Evolutionary conservation across 1,284 basidiomycete species (phyloP), one percentile per base, ranked within the genome.

Genomic region (Rhodotorula mucilaginosa): DNA sequence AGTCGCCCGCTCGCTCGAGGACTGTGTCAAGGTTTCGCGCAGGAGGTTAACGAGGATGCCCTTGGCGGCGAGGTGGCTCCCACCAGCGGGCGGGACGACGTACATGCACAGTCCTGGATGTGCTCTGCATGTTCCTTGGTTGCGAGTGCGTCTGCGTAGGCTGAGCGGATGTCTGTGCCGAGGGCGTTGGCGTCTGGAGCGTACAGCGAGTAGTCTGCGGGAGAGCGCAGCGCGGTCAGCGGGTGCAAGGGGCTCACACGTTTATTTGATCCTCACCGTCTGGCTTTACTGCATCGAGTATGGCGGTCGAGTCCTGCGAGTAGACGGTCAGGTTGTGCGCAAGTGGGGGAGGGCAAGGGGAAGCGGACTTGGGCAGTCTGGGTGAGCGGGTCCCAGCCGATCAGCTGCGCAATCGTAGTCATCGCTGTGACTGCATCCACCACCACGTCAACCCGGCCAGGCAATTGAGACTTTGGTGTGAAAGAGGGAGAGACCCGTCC

Each of bases 1-100:
- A 92, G 74, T 92, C 89, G 74, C 86, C 88, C 26, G 89, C 74
- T 26, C 72, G 70, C 23, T 74, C 70, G 51, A 76, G 70, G 68
- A 72, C 78, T 79, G 69, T 4, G 26, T 1, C 26, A 26, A 26
- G 13, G 19, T 16, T 5, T 23, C 13, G 1, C 2, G 15, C 29
- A 18, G 26, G 46, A 1, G 21, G 21, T 62, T 47, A 54, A 52
- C 47, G 46, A 26, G 3, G 16, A 4, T 8, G 23, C 19, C 21
- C 23, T 21, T 51, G 26, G 12, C 12, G n/a, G 19, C 26, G 46
- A 10, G 3, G 3, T 1, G 21, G 29, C 1, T 8, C 1, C 34
- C 34, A 34, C 8, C 6, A 34, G 34, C 7, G 26, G 29, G 26
- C 6, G 29, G 48, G 57, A 3, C 26, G 13, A 65, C 72, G 47